Conservation (phyloP, 2,329 filamentous ascomycete species). For the Fusarium verrucosum region DNA sequence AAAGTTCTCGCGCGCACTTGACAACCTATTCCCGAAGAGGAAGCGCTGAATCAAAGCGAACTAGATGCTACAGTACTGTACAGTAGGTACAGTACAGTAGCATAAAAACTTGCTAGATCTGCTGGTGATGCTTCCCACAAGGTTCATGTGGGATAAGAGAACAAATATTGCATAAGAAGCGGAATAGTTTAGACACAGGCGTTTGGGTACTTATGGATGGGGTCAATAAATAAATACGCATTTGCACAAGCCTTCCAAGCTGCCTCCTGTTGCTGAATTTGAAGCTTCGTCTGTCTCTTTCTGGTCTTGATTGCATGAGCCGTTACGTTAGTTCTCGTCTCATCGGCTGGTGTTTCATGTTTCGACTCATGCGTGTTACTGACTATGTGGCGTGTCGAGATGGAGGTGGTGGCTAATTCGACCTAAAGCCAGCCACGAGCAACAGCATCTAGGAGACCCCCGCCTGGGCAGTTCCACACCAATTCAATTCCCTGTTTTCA, state of each 20-base stretch:
- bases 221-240: conserved; percentile 2
- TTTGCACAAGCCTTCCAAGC: neutral
- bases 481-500: conserved; percentile 32
- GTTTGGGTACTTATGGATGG: conserved; percentile 22
- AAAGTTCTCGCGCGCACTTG: neutral
- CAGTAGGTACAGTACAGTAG: too few relatives aligned
- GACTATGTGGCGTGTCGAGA: conserved; percentile 27
- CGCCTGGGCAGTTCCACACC: conserved; percentile 21
- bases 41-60: neutral
- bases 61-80: too few relatives aligned
- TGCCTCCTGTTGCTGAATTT: neutral
- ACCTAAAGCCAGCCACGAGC: conserved; percentile 28
- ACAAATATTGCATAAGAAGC: conserved; percentile 5
- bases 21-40: conserved; percentile 9
- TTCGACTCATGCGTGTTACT: conserved; percentile 19
- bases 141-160: conserved; percentile 14
- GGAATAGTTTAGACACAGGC: conserved; percentile 19
- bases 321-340: neutral
- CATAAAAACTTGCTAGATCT: conserved; percentile 14
- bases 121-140: neutral
- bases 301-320: conserved; percentile 6
- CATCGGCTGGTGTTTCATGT: conserved; percentile 26
- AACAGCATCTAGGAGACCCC: conserved; percentile 21
- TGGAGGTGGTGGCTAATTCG: conserved; percentile 29
- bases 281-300: neutral